Evolutionary conservation across 352 stramenopile species (phyloP), one percentile per base, ranked within the genome.

Genomic region (Globisporangium irregulare): DNA sequence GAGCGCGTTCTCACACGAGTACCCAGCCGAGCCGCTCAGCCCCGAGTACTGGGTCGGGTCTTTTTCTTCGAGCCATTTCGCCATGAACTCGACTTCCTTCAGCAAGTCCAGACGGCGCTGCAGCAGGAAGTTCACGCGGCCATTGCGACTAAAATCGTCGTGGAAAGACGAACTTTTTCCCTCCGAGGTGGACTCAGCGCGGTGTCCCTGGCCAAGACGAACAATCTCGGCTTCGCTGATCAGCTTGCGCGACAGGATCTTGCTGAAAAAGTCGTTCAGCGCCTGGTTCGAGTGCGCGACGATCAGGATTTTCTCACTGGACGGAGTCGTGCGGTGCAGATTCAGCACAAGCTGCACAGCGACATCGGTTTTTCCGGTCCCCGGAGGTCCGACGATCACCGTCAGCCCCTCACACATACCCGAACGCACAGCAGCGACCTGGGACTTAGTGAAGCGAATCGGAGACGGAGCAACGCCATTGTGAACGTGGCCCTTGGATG

Each of bases 1-100:
- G 18, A 89, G 78, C 8, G 97, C 95, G 24, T 97, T 99, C 78
- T 99, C 97, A 64, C 97, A 99, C 29, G 97, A 99, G 78, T 99
- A 99, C 3, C 85, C 92, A 70, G 85, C 71, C 63, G 84, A 91
- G 51, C 86, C 73, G 66, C 76, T 72, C 67, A 91, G 75, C 20
- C 93, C 89, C 7, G 79, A 64, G 69, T 79, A 69, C 72, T 60
- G 75, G 32, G 62, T 78, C 51, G 87, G 68, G 43, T 74, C 74
- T 25, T 77, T 76, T 3, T 60, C 32, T 32, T 90, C 88, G 29
- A 99, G 79, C 69, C 90, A 94, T 64, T 95, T 80, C 1, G 93
- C 97, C 57, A 99, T 84, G 62, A 84, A 79, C 51, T 98, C 89
- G 36, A 99, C 97, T 72, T 98, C 82, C 27, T 92, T 76, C 46